A percentile compares a stretch with the other conserved stretches of the same genome.
Evolutionary conservation across 2,329 filamentous ascomycete species (phyloP).

Genomic region (Diatrype stigma): DNA sequence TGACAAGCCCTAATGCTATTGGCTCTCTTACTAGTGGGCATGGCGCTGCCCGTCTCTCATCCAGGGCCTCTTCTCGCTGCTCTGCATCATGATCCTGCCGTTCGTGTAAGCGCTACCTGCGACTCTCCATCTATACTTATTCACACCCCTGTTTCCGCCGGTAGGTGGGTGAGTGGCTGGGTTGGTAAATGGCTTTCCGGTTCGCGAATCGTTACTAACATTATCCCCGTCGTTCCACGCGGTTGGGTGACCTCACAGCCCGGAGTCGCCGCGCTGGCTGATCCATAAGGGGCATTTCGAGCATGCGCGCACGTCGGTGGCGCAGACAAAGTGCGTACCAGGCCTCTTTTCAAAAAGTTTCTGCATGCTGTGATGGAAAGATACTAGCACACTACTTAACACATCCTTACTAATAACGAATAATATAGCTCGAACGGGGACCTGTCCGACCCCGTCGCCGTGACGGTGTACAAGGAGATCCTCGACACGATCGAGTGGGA

Average conservation of each 20-base stretch:
- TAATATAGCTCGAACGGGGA: slow-evolving; percentile 39
- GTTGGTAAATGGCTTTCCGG: too few species aligned
- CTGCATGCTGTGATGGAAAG: too few species aligned
- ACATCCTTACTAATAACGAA: too few species aligned
- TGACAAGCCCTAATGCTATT: slow-evolving; percentile 1
- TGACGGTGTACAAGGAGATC: slow-evolving; percentile 39
- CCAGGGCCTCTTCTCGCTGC: slow-evolving; percentile 32
- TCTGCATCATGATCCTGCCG: slow-evolving; percentile 38
- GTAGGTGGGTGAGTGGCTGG: too few species aligned
- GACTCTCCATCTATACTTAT: too few species aligned
- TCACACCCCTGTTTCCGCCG: too few species aligned
- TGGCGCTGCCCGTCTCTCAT: slow-evolving; percentile 41
- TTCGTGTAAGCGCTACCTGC: slow-evolving; percentile 32
- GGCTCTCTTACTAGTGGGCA: slow-evolving; percentile 29
- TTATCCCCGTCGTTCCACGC: too few species aligned
- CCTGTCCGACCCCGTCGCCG: slow-evolving; percentile 29
- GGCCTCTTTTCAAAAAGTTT: too few species aligned
- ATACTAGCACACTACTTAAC: too few species aligned
- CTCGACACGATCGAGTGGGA: slow-evolving; percentile 41
- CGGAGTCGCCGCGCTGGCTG: slow-evolving; percentile 42
- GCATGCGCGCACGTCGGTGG: slow-evolving; percentile 35
- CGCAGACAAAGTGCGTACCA: slow-evolving; percentile 38
- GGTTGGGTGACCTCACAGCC: slow-evolving; percentile 16
- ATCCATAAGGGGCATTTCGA: slow-evolving; percentile 34
- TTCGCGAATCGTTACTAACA: too few species aligned